Percentiles rank a stretch among this genome's conserved stretches.
phyloP scores from a whole-genome alignment of 129 eudicot genomes.

The Pseudognaphalium luteoalbum region DNA sequence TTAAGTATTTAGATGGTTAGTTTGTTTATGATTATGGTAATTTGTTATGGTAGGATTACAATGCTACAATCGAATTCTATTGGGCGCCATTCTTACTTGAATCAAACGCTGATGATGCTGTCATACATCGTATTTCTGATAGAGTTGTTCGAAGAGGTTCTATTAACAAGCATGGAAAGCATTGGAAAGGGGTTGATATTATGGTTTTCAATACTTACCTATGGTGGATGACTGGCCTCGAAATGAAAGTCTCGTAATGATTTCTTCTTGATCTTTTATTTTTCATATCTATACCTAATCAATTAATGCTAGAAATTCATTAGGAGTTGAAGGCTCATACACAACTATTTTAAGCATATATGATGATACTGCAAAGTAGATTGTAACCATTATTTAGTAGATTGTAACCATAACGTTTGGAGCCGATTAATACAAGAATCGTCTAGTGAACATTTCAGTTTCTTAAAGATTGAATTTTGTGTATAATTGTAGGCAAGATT shows the following conservation, averaged over 20 bases:
- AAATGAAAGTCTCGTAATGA: conserved; percentile 72
- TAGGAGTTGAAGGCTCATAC: too few species aligned
- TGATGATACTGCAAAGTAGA: too few species aligned
- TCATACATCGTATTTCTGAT: conserved; percentile 68
- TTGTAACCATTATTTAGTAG: too few species aligned
- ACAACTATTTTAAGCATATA: too few species aligned
- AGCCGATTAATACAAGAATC: not conserved
- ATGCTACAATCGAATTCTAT: conserved; percentile 91
- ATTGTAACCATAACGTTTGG: not conserved
- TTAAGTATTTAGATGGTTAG: not conserved
- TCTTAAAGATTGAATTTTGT: not conserved
- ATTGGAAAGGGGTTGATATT: conserved; percentile 94
- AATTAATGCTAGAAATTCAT: too few species aligned
- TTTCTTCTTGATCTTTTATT: not conserved
- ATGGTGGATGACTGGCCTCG: conserved; percentile 97
- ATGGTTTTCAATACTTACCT: conserved; percentile 94
- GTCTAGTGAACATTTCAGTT: not conserved
- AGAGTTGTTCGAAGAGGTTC: conserved; percentile 87
- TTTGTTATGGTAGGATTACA: conserved; percentile 56
- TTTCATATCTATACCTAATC: too few species aligned
- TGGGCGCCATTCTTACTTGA: conserved; percentile 98
- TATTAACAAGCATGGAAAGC: conserved; percentile 73
- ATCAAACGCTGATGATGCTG: conserved; percentile 85
- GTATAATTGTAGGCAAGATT: conserved; percentile 61
- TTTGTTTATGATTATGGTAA: not conserved